Conservation (phyloP, 208 protist genomes). For the Crithidia brevicula region DNA sequence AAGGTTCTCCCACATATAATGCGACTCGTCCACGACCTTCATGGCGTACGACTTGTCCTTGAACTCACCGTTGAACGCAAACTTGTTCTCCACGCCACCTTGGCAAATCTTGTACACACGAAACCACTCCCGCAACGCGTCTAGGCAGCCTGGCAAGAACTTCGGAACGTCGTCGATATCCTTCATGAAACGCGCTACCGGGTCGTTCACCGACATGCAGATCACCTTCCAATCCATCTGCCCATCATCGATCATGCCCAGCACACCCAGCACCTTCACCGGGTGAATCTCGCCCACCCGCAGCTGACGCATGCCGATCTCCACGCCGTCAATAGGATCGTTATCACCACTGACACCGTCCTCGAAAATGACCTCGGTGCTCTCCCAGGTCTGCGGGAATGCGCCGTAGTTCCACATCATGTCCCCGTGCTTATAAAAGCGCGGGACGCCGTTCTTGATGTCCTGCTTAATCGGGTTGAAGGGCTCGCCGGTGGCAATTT, state of each 20-base stretch:
- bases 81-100: conserved; percentile 92
- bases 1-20: conserved; percentile 93
- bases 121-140: conserved; percentile 91
- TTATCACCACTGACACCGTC: conserved; percentile 88
- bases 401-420: conserved; percentile 98
- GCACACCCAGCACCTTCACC: conserved; percentile 90
- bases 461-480: conserved; percentile 97
- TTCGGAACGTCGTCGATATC: conserved; percentile 91
- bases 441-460: conserved; percentile 95
- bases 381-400: conserved; percentile 97
- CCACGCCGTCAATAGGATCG: conserved; percentile 92
- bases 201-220: conserved; percentile 91
- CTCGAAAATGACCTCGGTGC: conserved; percentile 89
- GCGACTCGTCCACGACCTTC: conserved; percentile 90
- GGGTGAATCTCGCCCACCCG: conserved; percentile 80
- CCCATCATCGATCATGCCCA: conserved; percentile 95
- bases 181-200: conserved; percentile 87
- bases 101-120: conserved; percentile 94
- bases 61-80: conserved; percentile 90
- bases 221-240: conserved; percentile 97
- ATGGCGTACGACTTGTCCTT: conserved; percentile 87
- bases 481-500: conserved; percentile 94
- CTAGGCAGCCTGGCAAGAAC: conserved; percentile 89
- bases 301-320: conserved; percentile 91
- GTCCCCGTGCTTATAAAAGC: conserved; percentile 96